Percentiles rank a stretch among this genome's conserved stretches.
Conservation (phyloP, 148 eudicot species). For the Silene latifolia region DNA sequence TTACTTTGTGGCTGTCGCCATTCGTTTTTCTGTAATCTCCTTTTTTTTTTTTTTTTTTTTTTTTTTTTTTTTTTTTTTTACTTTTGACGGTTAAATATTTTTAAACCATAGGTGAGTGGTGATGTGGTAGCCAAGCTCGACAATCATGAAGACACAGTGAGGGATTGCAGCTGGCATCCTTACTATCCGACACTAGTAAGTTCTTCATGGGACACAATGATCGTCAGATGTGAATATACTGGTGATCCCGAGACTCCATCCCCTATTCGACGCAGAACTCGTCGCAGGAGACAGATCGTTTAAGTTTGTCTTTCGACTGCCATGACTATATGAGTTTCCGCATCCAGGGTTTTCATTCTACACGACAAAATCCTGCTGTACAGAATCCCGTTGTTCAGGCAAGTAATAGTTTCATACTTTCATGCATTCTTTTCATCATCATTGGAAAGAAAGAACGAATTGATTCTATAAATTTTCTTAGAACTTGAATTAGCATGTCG, state of each 20-base stretch:
- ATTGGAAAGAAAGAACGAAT: too few species aligned
- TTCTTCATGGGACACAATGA: slow-evolving; percentile 69
- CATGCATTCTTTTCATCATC: too few species aligned
- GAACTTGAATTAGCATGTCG: too few species aligned
- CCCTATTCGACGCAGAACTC: slow-evolving; percentile 18
- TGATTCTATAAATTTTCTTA: too few species aligned
- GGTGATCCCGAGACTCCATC: slow-evolving; percentile 28
- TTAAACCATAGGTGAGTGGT: slow-evolving; percentile 49
- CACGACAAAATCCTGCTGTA: not conserved
- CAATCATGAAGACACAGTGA: slow-evolving; percentile 47
- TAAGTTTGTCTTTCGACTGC: not conserved
- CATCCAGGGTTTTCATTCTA: too few species aligned
- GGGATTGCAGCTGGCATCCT: slow-evolving; percentile 86
- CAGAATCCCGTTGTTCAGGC: not conserved
- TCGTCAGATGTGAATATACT: slow-evolving; percentile 54
- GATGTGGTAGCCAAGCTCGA: slow-evolving; percentile 50
- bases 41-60: too few species aligned
- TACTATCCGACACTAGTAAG: slow-evolving; percentile 52
- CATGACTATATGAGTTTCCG: too few species aligned
- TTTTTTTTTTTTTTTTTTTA: too few species aligned
- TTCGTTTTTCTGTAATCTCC: not conserved
- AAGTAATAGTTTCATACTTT: too few species aligned
- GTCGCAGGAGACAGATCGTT: not conserved
- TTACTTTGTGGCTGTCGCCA: too few species aligned
- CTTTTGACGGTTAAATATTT: too few species aligned